Base-by-base conservation (phyloP, 345 rosid species). In the Bretschneidera sinensis region DNA sequence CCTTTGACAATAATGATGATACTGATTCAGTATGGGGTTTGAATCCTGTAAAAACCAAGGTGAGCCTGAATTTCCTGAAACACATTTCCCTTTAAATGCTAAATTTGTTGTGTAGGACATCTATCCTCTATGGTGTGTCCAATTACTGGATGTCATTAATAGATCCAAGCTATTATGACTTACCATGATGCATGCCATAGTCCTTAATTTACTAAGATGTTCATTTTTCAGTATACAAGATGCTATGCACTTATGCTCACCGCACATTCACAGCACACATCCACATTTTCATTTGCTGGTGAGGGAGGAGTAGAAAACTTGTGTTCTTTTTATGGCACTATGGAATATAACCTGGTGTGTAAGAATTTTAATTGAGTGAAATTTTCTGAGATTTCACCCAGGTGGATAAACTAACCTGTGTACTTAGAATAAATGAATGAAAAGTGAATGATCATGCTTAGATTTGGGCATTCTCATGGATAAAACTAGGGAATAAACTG, bases 21-120 rank as follows among this genome's bases (percentile, higher is more conserved):
- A 76, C 77, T 24, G 99, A 90, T 75, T 87, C 95, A 7, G 85
- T 90, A 24, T 94, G 99, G 99, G 97, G 97, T 18, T 84, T 94
- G 68, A 79, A 81, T 70, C 79, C 78, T 71, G 52, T 73, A 57
- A 72, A 82, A 62, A 68, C 79, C 76, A 82, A 62, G 66, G 79
- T 74, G 86, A 86, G 99, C n/a, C n/a, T n/a, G 99, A 88, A 50
- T 80, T 80, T 64, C 45, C 57, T 31, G 24, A 48, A 60, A 1
- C 16, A 9, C 16, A 11, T 39, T 39, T 39, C 10, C 2, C 45
- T 39, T 39, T 39, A 39, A 39, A 1, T 39, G 15, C 11, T 39
- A 13, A 11, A 39, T 1, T 39, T 11, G 11, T 39, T 39, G 8
- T 8, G 45, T 39, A 39, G 45, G 10, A n/a, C n/a, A n/a, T n/a